Conservation (phyloP, 768 basidiomycete species). For the Tulasnella sp. region DNA sequence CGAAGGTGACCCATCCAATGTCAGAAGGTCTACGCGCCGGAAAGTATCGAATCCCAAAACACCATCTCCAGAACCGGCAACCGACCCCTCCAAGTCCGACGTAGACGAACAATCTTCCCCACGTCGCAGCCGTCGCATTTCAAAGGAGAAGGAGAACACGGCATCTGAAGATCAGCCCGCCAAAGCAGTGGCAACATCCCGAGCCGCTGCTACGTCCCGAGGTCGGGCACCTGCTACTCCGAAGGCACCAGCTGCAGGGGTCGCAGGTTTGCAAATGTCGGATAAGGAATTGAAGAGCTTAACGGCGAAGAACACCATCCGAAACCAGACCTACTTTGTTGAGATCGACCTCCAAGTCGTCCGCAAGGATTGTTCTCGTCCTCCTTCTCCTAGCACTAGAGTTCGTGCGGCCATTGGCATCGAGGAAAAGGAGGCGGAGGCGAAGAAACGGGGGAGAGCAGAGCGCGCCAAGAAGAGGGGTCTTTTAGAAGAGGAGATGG, state of each 20-base stretch:
- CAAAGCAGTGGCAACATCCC: not conserved
- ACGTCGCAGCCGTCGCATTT: slow-evolving; percentile 20
- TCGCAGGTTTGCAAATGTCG: not conserved
- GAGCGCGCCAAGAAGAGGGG: slow-evolving; percentile 20
- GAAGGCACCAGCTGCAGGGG: not conserved
- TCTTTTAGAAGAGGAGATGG: slow-evolving; percentile 14
- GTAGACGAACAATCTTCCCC: slow-evolving; percentile 9
- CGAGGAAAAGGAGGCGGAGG: slow-evolving; percentile 19
- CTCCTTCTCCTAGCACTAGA: slow-evolving; percentile 23
- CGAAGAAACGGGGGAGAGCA: not conserved
- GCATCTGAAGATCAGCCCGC: not conserved
- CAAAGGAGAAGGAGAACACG: slow-evolving; percentile 24
- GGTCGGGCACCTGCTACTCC: not conserved
- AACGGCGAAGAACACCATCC: slow-evolving; percentile 22
- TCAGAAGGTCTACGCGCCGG: not conserved
- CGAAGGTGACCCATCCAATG: not conserved
- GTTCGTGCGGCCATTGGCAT: slow-evolving; percentile 14
- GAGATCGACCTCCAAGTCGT: slow-evolving; percentile 22
- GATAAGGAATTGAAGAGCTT: slow-evolving; percentile 19
- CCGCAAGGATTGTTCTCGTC: slow-evolving; percentile 21
- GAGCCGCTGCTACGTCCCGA: not conserved
- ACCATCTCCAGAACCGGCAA: not conserved
- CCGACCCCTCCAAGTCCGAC: not conserved
- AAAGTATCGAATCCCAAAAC: not conserved
- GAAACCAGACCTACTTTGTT: slow-evolving; percentile 19